Evolutionary conservation across 345 rosid genomes (phyloP), one percentile per base, ranked within the genome.

Genomic region (Melastoma malabathricum): DNA sequence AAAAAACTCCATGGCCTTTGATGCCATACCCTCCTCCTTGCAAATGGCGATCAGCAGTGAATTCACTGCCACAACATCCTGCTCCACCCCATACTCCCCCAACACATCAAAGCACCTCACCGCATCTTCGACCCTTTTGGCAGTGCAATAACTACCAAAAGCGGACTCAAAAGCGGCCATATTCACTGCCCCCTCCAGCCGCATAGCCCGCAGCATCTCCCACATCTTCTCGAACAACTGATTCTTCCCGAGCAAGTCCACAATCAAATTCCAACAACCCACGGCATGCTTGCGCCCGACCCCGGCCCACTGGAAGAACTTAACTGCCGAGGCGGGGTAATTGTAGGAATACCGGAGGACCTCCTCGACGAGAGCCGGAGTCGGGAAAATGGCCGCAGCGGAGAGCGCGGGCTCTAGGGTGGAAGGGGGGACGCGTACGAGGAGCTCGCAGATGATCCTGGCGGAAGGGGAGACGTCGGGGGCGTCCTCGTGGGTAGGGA

Each of bases 211-310:
- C 38, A 81, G 22, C 1, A 73, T 75, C 14, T 73, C 80, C 84
- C 84, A 78, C 84, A 82, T 82, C n/a, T 69, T 52, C 20, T 73
- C 82, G 18, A 71, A 82, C 2, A 57, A 59, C 9, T 43, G 61
- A 58, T 72, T 82, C 62, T 69, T 70, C 2, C 84, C 89, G 0
- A 82, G 78, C 50, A 82, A 29, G 60, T 82, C 84, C 6, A 82
- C 80, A 67, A 82, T 62, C 15, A 76, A 58, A 46, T 76, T 78
- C 89, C 89, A 78, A 0, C 73, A 64, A 4, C 31, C 56, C 1
- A 66, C 43, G 16, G 72, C 50, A 25, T 64, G 78, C 62, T 68
- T 69, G 61, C 29, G 62, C 44, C 25, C 20, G 12, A 57, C 15
- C 5, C 76, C 73, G 0, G 71, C 80, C 78, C 82, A 78, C 8